Percentiles rank a stretch among this genome's conserved stretches.
phyloP scores from a whole-genome alignment of 306 rosid genomes.

The Abrus precatorius region DNA sequence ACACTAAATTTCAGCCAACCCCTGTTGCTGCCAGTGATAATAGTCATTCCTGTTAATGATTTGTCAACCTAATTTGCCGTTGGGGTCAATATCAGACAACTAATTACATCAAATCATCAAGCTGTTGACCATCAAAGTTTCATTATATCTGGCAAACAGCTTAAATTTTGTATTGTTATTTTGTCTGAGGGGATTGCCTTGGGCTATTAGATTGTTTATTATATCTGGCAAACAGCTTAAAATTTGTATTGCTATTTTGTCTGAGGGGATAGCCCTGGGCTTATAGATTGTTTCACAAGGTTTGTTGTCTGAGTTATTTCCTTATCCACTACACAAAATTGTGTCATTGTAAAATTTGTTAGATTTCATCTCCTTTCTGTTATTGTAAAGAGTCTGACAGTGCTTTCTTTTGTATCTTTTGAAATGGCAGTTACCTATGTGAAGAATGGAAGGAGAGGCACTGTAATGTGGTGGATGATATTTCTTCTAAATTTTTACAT shows the following conservation, averaged over 20 bases:
- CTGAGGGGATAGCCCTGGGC: neutral
- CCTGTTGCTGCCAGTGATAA: neutral
- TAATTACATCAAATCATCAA: neutral
- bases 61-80: neutral
- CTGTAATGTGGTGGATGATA: conserved; percentile 51
- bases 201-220: conserved; percentile 20
- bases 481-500: conserved; percentile 60
- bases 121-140: neutral
- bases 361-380: conserved; percentile 31
- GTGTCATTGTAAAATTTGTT: neutral
- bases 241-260: neutral
- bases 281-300: conserved; percentile 29
- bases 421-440: conserved; percentile 66
- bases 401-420: conserved; percentile 29
- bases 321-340: conserved; percentile 26
- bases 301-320: conserved; percentile 36
- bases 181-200: neutral
- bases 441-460: conserved; percentile 88
- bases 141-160: neutral
- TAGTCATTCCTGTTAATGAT: neutral
- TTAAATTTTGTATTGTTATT: conserved; percentile 14
- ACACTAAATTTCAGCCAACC: conserved; percentile 4
- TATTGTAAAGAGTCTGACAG: conserved; percentile 31
- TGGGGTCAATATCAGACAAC: neutral
- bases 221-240: conserved; percentile 5